A percentile compares a stretch with the other conserved stretches of the same genome.
phyloP scores from a whole-genome alignment of 1,139 yeast genomes.

The Debaryomyces sp. region DNA sequence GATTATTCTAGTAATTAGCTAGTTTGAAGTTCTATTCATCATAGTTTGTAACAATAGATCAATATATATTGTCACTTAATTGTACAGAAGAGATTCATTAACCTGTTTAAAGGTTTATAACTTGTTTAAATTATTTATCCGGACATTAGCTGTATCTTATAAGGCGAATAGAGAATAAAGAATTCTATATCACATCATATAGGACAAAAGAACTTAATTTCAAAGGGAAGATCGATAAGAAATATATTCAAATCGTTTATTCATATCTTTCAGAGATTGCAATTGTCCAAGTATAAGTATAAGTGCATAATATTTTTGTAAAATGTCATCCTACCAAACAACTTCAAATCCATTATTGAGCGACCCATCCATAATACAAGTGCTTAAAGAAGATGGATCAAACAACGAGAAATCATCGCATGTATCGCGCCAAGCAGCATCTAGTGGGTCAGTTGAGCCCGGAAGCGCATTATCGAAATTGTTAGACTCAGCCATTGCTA shows the following conservation, averaged over 20 bases:
- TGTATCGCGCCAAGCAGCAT: not conserved
- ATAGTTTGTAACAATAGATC: not conserved
- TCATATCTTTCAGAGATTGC: not conserved
- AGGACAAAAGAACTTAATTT: not conserved
- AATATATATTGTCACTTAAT: not conserved
- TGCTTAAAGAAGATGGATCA: constrained; percentile 11
- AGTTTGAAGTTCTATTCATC: not conserved
- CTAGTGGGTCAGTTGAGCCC: constrained; percentile 26
- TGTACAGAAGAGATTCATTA: not conserved
- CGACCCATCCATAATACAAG: constrained; percentile 40
- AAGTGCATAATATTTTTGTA: not conserved
- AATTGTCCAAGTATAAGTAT: not conserved
- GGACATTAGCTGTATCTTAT: not conserved
- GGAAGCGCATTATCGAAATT: constrained; percentile 45
- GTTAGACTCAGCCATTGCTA: constrained; percentile 47
- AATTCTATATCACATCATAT: not conserved
- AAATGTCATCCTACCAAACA: constrained; percentile 11
- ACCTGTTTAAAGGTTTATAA: not conserved
- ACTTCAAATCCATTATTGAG: constrained; percentile 26
- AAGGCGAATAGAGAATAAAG: not conserved
- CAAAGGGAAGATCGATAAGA: not conserved
- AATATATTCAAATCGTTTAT: not conserved
- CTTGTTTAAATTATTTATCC: not conserved
- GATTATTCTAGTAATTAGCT: constrained; percentile 2
- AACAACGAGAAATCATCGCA: constrained; percentile 10